These are phyloP conservation scores for Fusarium sp. DNA, from an alignment of 2,329 filamentous ascomycete genomes.

Conservation along the genomic window DNA sequence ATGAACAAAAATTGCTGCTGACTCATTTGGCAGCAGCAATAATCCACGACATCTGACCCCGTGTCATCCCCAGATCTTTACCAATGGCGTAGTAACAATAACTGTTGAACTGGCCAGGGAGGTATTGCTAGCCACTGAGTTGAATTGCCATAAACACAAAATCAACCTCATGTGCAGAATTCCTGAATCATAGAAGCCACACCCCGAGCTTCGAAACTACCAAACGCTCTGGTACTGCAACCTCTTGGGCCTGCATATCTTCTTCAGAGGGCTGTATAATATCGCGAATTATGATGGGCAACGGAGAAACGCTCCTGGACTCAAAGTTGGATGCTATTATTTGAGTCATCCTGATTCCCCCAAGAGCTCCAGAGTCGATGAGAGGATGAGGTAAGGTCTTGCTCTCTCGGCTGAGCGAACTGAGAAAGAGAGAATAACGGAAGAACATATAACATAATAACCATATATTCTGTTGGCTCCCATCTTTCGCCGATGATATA, in stretches of 20 bases:
- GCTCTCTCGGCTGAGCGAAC: too few species aligned
- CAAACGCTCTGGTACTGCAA: background rate
- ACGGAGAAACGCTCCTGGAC: constrained; percentile 2
- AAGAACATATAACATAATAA: too few species aligned
- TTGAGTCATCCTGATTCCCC: constrained; percentile 12
- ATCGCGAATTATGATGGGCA: constrained; percentile 33
- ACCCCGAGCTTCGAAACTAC: constrained; percentile 44
- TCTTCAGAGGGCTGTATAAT: background rate
- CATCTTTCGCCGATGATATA: too few species aligned
- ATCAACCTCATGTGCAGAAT: constrained; percentile 73
- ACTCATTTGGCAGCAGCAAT: constrained; percentile 66
- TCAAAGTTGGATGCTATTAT: constrained; percentile 18
- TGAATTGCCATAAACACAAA: constrained; percentile 74
- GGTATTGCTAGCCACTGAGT: constrained; percentile 73
- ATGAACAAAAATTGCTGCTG: background rate
- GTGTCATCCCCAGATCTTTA: constrained; percentile 69
- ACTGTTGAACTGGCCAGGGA: constrained; percentile 71
- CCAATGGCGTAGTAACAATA: constrained; percentile 74
- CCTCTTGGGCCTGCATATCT: constrained; percentile 7
- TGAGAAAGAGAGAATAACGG: too few species aligned
- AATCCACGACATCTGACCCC: constrained; percentile 75
- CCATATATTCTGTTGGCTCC: too few species aligned
- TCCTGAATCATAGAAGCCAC: constrained; percentile 71
- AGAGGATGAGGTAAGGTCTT: too few species aligned
- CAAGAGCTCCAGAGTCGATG: background rate